These are phyloP conservation scores for maize (Zea mays) DNA, from an alignment of 176 grass and related monocot species.

Conservation along the genomic window Zm-B73-REFERENCE-NAM-5.0 NC_050102.1:15443501-15444000, in stretches of 20 bases:
- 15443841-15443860: conserved; percentile 53
- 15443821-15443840: conserved; percentile 68
- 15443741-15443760: too few species aligned
- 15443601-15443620: conserved; percentile 53
- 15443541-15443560: conserved; percentile 41
- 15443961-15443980: conserved; percentile 56
- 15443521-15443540: conserved; percentile 43
- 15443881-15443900: conserved; percentile 52
- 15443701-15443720: too few species aligned
- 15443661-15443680: too few species aligned
- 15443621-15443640: conserved; percentile 59
- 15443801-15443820: conserved; percentile 59
- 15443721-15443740: too few species aligned
- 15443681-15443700: too few species aligned
- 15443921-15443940: conserved; percentile 51
- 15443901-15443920: conserved; percentile 48
- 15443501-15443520: conserved; percentile 43
- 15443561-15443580: conserved; percentile 58
- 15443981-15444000: conserved; percentile 62
- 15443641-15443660: conserved; percentile 15
- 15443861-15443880: conserved; percentile 42
- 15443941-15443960: conserved; percentile 53
- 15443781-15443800: not conserved
- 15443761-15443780: too few species aligned
- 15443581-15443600: conserved; percentile 53